phyloP scores from a whole-genome alignment of 257 asterid species.

The Ophiorrhiza pumila region DNA sequence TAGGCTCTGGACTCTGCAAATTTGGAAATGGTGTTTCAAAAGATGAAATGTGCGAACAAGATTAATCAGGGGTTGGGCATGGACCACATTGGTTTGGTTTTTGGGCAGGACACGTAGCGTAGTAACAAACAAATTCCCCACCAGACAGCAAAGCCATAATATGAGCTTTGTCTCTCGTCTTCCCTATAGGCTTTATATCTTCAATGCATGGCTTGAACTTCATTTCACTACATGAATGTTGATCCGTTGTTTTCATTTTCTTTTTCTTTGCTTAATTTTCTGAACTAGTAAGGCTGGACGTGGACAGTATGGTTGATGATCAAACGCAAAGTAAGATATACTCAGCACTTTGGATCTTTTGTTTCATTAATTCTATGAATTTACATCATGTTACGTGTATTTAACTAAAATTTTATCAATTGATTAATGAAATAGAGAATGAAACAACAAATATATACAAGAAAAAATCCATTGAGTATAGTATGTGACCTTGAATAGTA shows the following conservation, averaged over 20 bases:
- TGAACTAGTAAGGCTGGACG: background rate
- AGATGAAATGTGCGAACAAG: background rate
- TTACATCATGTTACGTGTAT: too few relatives aligned
- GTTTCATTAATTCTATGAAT: too few relatives aligned
- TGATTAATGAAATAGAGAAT: too few relatives aligned
- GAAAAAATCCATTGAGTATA: too few relatives aligned
- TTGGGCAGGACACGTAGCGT: background rate
- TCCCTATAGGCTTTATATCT: background rate
- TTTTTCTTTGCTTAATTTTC: background rate
- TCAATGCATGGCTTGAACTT: constrained; percentile 2
- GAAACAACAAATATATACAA: too few relatives aligned
- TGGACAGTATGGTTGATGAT: background rate
- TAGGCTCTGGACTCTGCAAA: background rate
- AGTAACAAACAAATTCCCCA: background rate
- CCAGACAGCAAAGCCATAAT: background rate
- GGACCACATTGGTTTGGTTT: constrained; percentile 18
- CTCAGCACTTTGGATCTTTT: too few relatives aligned
- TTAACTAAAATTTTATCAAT: too few relatives aligned
- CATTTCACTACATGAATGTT: background rate
- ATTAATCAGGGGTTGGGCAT: background rate
- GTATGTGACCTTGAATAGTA: too few relatives aligned
- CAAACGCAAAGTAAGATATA: too few relatives aligned
- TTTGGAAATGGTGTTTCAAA: background rate
- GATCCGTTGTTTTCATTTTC: background rate
- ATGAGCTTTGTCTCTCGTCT: background rate